Evolutionary conservation across 73 alveolate species (phyloP), one percentile per base, ranked within the genome.

Genomic region (Effrenium voratum): DNA sequence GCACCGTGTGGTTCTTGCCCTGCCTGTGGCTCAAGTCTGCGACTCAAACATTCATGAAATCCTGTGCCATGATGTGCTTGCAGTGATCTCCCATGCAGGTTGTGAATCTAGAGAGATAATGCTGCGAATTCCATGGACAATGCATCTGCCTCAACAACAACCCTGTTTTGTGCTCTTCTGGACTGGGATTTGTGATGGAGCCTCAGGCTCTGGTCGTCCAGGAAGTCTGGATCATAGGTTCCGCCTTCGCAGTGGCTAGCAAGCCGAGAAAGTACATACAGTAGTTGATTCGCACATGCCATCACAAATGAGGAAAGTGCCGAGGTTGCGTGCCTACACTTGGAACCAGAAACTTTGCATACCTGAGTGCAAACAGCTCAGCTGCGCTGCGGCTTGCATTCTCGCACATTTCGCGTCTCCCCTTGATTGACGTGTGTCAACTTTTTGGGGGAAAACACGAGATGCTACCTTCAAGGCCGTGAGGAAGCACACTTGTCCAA

Each of bases 1-100:
- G 84, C 52, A 73, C 84, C 32, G 84, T 73, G 84, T 73, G 84
- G 84, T 73, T 73, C 50, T 73, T 73, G 47, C 84, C 84, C 28
- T 73, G 84, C 84, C 84, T 73, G 79, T 36, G n/a, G n/a, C n/a
- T n/a, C n/a, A n/a, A n/a, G n/a, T n/a, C n/a, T n/a, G n/a, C n/a
- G n/a, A n/a, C n/a, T n/a, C n/a, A n/a, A n/a, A n/a, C n/a, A n/a
- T n/a, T n/a, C n/a, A n/a, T n/a, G n/a, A n/a, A n/a, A n/a, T n/a
- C n/a, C n/a, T n/a, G n/a, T n/a, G n/a, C n/a, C n/a, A n/a, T n/a
- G n/a, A n/a, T n/a, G n/a, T n/a, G n/a, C n/a, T n/a, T n/a, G n/a
- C n/a, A n/a, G n/a, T n/a, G n/a, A n/a, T n/a, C n/a, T n/a, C n/a
- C n/a, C n/a, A n/a, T n/a, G n/a, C n/a, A n/a, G n/a, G n/a, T n/a